Conservation (phyloP, 1,139 yeast species). For the Pichia sp. region DNA sequence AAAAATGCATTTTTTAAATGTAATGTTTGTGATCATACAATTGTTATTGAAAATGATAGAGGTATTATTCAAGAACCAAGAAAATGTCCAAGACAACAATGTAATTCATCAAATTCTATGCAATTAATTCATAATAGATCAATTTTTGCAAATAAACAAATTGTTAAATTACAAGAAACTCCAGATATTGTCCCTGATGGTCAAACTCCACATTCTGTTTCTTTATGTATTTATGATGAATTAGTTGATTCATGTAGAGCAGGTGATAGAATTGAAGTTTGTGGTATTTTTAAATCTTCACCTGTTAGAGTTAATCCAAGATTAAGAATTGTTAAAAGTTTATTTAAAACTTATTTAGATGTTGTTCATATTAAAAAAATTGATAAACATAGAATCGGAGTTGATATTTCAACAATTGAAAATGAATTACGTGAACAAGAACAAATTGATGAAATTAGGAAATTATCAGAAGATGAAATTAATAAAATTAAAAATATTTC, state of each 20-base stretch:
- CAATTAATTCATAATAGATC: conserved; percentile 85
- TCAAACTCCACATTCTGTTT: conserved; percentile 95
- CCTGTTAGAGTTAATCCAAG: conserved; percentile 86
- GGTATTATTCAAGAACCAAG: conserved; percentile 94
- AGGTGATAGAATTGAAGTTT: conserved; percentile 93
- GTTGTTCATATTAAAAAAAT: conserved; percentile 88
- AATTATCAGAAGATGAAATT: conserved; percentile 63
- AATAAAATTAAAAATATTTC: conserved; percentile 56
- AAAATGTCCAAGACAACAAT: conserved; percentile 80
- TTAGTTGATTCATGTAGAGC: conserved; percentile 92
- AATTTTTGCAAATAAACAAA: conserved; percentile 91
- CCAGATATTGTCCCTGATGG: conserved; percentile 99
- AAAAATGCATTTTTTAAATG: conserved; percentile 95
- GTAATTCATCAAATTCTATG: conserved; percentile 88
- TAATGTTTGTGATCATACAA: conserved; percentile 89
- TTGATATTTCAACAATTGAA: conserved; percentile 66
- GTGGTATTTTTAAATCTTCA: conserved; percentile 89
- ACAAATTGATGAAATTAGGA: conserved; percentile 72
- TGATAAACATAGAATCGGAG: conserved; percentile 75
- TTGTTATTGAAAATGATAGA: conserved; percentile 86
- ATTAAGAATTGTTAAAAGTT: conserved; percentile 74
- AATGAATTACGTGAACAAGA: conserved; percentile 45
- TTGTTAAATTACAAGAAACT: conserved; percentile 89
- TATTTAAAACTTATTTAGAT: conserved; percentile 90
- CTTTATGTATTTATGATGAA: conserved; percentile 92